These are phyloP conservation scores for Nannochloropsis gaditana DNA, from an alignment of 108 stramenopile species.

Conservation along the genomic window DNA sequence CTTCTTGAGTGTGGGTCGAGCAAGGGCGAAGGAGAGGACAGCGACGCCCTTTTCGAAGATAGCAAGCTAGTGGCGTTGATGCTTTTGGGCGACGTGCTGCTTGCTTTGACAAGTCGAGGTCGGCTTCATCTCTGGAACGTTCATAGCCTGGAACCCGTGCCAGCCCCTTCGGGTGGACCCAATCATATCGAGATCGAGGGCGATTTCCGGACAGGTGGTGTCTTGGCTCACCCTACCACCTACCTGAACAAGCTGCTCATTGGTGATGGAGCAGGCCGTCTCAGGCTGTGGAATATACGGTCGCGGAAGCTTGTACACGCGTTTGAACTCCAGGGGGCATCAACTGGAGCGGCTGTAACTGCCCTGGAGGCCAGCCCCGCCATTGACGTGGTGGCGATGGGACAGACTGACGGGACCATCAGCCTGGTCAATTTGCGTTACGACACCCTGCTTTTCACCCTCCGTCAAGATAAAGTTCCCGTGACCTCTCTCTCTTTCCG, in stretches of 20 bases:
- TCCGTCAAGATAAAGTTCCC: slow-evolving; percentile 23
- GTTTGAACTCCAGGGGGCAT: slow-evolving; percentile 19
- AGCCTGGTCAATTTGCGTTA: slow-evolving; percentile 38
- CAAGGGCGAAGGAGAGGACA: not conserved
- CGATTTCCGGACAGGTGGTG: not conserved
- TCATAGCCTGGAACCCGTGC: slow-evolving; percentile 8
- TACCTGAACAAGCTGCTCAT: slow-evolving; percentile 60
- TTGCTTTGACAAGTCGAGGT: slow-evolving; percentile 37
- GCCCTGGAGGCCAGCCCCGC: slow-evolving; percentile 51
- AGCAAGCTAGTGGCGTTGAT: not conserved
- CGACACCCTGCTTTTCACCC: slow-evolving; percentile 22
- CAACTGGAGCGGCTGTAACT: slow-evolving; percentile 27
- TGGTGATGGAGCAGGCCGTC: slow-evolving; percentile 37
- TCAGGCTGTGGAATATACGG: slow-evolving; percentile 54
- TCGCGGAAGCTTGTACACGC: slow-evolving; percentile 47
- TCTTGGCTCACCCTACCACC: slow-evolving; percentile 54
- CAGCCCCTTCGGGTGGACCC: not conserved
- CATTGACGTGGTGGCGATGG: slow-evolving; percentile 56
- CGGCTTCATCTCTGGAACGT: slow-evolving; percentile 32
- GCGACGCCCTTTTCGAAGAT: not conserved
- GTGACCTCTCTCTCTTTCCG: slow-evolving; percentile 51
- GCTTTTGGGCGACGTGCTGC: slow-evolving; percentile 30
- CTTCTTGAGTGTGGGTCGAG: not conserved
- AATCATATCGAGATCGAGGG: not conserved
- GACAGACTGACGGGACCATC: slow-evolving; percentile 49